Base-by-base conservation (phyloP, 2,329 filamentous ascomycete species). In the Catunica adiposa region DNA sequence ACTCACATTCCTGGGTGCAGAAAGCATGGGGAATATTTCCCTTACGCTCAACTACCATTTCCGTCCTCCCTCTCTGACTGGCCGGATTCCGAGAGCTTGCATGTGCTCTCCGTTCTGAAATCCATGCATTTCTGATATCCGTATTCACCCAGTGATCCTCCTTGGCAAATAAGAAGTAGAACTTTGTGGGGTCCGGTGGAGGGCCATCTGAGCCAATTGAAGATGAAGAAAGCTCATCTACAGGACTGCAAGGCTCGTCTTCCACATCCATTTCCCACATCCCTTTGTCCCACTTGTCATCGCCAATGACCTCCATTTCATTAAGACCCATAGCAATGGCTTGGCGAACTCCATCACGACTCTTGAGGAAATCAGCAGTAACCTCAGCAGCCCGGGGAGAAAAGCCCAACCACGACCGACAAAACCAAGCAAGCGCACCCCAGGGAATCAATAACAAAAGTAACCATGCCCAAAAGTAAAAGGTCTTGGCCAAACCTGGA, bases 121-220 rank as follows among this genome's bases (percentile, higher is more conserved):
- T 77, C 57, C 83, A 76, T 26, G 70, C 70, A 60, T 82, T 77
- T 7, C 80, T 69, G 50, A 73, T 70, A 52, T 72, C 68, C 51
- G 78, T 68, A 2, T 76, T 74, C 1, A 84, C 77, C 80, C 80
- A 84, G 56, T 81, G 73, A 59, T 84, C 80, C 53, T 75, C 66
- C 59, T 73, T 68, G 1, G 74, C 80, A 60, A 81, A 83, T 52
- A 80, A 76, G 60, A 82, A 72, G 60, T 77, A 74, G 61, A 83
- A 77, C 59, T 73, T 78, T 1, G 73, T 54, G 3, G 56, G 56
- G 15, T 58, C 56, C 31, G 52, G 38, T n/a, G 54, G 46, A 11
- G 22, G 31, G 15, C 29, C 44, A 40, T 58, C 53, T 11, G 53
- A 25, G 23, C 34, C 44, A 20, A 11, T 15, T n/a, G 23, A n/a